Evolutionary conservation across 768 basidiomycete genomes (phyloP).

Genomic region (Hericium coralloides): DNA sequence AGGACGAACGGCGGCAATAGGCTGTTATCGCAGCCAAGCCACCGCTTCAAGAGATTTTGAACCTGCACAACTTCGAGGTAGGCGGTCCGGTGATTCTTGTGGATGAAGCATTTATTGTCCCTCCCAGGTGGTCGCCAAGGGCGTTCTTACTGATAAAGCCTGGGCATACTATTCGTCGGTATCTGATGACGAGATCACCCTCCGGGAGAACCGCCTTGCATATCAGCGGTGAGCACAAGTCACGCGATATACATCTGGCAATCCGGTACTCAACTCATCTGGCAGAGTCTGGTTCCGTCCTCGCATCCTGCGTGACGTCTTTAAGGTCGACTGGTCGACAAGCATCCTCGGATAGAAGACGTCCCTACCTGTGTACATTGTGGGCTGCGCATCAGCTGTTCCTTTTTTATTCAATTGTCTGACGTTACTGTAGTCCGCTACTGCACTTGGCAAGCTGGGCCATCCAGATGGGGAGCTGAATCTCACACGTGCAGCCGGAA

Average conservation of each 20-base stretch:
- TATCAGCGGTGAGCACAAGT: slow-evolving; percentile 60
- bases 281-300: slow-evolving; percentile 26
- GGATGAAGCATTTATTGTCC: neutral
- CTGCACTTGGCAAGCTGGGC: slow-evolving; percentile 87
- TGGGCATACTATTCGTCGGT: slow-evolving; percentile 99
- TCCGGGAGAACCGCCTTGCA: slow-evolving; percentile 83
- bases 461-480: slow-evolving; percentile 94
- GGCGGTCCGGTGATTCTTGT: neutral
- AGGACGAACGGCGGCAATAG: slow-evolving; percentile 63
- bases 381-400: slow-evolving; percentile 21
- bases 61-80: slow-evolving; percentile 93
- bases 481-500: slow-evolving; percentile 81
- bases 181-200: slow-evolving; percentile 89
- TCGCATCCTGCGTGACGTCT: slow-evolving; percentile 62
- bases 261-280: too few species aligned
- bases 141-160: slow-evolving; percentile 75
- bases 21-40: slow-evolving; percentile 56
- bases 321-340: slow-evolving; percentile 79
- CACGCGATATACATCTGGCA: neutral
- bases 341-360: slow-evolving; percentile 69
- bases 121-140: slow-evolving; percentile 67
- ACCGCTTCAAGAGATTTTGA: slow-evolving; percentile 70
- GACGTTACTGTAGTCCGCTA: slow-evolving; percentile 44
- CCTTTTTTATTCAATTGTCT: neutral
- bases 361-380: slow-evolving; percentile 76